phyloP scores from a whole-genome alignment of 768 basidiomycete species.

The Cyclocybe cylindracea region DNA sequence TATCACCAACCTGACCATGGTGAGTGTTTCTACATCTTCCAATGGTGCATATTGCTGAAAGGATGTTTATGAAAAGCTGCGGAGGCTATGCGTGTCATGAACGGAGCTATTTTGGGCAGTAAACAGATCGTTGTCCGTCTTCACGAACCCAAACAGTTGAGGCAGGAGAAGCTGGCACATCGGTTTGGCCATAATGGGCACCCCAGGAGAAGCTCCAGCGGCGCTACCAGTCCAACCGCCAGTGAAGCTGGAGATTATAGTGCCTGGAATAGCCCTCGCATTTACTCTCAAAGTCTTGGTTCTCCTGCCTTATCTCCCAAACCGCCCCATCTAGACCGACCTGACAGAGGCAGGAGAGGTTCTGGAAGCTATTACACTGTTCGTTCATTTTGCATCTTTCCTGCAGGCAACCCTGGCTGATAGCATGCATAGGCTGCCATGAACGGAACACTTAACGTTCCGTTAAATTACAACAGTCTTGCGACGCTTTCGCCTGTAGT shows the following conservation, averaged over 20 bases:
- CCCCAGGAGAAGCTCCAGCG: constrained; percentile 70
- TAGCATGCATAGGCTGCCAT: constrained; percentile 64
- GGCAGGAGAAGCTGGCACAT: constrained; percentile 85
- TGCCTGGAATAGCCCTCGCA: constrained; percentile 76
- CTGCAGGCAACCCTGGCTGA: background rate
- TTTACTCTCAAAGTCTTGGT: constrained; percentile 49
- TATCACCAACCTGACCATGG: constrained; percentile 85
- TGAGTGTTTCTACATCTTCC: constrained; percentile 22
- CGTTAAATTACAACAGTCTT: constrained; percentile 88
- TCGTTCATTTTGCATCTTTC: constrained; percentile 17
- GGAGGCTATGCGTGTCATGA: constrained; percentile 79
- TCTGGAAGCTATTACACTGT: constrained; percentile 90
- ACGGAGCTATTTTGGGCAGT: constrained; percentile 66
- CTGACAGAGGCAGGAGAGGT: constrained; percentile 71
- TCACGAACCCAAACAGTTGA: constrained; percentile 90
- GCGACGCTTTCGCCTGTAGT: constrained; percentile 84
- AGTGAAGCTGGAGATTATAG: constrained; percentile 80
- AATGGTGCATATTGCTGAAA: constrained; percentile 4
- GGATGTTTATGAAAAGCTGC: constrained; percentile 44
- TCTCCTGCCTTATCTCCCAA: constrained; percentile 48
- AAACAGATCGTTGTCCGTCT: constrained; percentile 85
- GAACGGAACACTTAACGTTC: constrained; percentile 74
- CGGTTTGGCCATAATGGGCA: constrained; percentile 82
- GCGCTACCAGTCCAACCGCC: constrained; percentile 81
- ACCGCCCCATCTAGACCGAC: constrained; percentile 50